These are phyloP conservation scores for Phytophthora podocarpi DNA, from an alignment of 352 stramenopile species.

Conservation along the genomic window DNA sequence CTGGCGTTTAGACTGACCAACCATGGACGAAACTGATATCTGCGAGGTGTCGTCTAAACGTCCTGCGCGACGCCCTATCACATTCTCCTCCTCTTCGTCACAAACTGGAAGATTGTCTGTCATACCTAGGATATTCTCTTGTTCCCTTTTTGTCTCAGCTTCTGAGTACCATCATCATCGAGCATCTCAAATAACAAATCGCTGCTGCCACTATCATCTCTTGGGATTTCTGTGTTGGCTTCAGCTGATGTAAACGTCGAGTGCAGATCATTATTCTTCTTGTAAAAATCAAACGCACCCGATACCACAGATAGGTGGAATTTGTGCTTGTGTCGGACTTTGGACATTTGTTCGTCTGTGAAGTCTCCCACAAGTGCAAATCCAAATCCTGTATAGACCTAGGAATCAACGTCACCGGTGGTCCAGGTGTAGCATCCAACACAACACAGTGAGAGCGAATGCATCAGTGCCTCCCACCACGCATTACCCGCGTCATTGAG, in stretches of 20 bases:
- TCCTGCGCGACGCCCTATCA: neutral
- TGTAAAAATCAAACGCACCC: conserved; percentile 13
- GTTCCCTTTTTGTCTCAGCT: neutral
- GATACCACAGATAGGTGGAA: too few relatives aligned
- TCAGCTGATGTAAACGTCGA: too few relatives aligned
- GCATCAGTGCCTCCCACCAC: too few relatives aligned
- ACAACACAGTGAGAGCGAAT: neutral
- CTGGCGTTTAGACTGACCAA: too few relatives aligned
- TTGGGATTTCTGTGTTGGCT: too few relatives aligned
- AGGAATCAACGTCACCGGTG: neutral
- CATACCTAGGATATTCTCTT: conserved; percentile 2
- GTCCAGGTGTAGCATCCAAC: neutral
- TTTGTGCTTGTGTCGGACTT: too few relatives aligned
- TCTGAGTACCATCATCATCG: neutral
- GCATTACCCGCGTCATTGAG: neutral
- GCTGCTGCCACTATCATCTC: too few relatives aligned
- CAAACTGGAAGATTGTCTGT: neutral
- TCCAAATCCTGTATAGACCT: neutral
- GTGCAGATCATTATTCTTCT: neutral
- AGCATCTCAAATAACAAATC: neutral
- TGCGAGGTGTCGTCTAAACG: neutral
- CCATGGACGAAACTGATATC: too few relatives aligned
- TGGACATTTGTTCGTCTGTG: too few relatives aligned
- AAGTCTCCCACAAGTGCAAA: neutral
- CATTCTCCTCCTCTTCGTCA: neutral